Evolutionary conservation across 129 eudicot species (phyloP).

Genomic region (Heracleum sosnowskyi): DNA sequence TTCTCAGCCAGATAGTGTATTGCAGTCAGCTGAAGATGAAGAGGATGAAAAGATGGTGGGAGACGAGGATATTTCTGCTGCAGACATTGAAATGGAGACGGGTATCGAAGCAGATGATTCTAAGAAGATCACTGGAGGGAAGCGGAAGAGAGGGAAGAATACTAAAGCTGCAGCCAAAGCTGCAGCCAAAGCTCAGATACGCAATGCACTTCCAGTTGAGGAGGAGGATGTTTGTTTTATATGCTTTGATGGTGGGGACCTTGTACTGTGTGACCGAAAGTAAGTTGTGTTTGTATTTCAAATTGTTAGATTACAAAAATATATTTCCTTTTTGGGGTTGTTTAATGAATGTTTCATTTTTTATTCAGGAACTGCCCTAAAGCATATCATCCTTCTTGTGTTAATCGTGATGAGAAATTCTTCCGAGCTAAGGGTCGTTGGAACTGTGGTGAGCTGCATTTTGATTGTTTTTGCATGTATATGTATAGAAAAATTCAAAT

Average conservation of each 20-base stretch:
- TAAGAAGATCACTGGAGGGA: slow-evolving; percentile 39
- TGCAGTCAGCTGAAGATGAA: slow-evolving; percentile 12
- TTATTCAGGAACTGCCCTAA: slow-evolving; percentile 68
- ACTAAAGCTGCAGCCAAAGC: slow-evolving; percentile 35
- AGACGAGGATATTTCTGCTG: slow-evolving; percentile 35
- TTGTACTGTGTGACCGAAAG: slow-evolving; percentile 91
- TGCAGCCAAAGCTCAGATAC: slow-evolving; percentile 17
- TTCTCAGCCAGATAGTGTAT: slow-evolving; percentile 10
- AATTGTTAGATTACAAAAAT: background rate
- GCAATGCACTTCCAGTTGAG: slow-evolving; percentile 8
- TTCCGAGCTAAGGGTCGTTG: slow-evolving; percentile 84
- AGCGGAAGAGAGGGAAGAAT: slow-evolving; percentile 64
- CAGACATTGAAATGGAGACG: slow-evolving; percentile 52
- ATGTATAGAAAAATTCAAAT: background rate
- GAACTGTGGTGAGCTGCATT: slow-evolving; percentile 69
- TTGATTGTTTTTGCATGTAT: background rate
- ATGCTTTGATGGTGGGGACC: slow-evolving; percentile 94
- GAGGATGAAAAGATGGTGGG: slow-evolving; percentile 30
- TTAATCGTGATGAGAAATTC: slow-evolving; percentile 78
- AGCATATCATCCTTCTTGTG: slow-evolving; percentile 80
- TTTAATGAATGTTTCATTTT: slow-evolving; percentile 7
- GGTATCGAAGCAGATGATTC: slow-evolving; percentile 42
- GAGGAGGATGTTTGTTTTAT: slow-evolving; percentile 97
- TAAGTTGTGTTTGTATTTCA: slow-evolving; percentile 22
- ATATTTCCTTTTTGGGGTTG: background rate